These are phyloP conservation scores for Arctostaphylos glauca DNA, from an alignment of 148 eudicot genomes.

Conservation along the genomic window DNA sequence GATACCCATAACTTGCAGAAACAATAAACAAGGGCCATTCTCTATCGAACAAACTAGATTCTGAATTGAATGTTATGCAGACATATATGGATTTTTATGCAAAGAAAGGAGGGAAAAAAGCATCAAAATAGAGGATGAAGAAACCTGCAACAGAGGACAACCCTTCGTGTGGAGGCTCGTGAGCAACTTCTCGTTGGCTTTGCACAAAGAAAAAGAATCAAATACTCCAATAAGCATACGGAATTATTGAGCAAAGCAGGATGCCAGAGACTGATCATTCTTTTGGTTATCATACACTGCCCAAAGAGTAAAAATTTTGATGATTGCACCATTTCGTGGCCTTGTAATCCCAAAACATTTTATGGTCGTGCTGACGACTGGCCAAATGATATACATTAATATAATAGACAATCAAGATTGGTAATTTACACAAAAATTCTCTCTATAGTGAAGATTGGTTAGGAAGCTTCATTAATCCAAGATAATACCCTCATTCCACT, in stretches of 20 bases:
- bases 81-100: background rate
- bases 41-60: too few relatives aligned
- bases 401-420: background rate
- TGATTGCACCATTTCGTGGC: background rate
- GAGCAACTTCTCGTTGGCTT: conserved; percentile 61
- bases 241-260: background rate
- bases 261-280: background rate
- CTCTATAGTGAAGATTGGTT: background rate
- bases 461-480: background rate
- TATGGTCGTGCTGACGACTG: background rate
- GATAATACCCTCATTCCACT: background rate
- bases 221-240: background rate
- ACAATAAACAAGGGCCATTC: background rate
- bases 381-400: background rate
- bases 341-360: background rate
- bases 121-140: conserved; percentile 3
- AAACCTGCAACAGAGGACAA: conserved; percentile 64
- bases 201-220: conserved; percentile 18
- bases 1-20: too few relatives aligned
- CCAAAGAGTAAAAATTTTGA: background rate
- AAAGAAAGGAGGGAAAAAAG: background rate
- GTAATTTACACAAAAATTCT: background rate
- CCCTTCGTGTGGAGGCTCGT: conserved; percentile 43
- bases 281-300: background rate
- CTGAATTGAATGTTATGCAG: background rate